phyloP scores from a whole-genome alignment of 257 asterid genomes.

The Nicotiana benthamiana region DNA sequence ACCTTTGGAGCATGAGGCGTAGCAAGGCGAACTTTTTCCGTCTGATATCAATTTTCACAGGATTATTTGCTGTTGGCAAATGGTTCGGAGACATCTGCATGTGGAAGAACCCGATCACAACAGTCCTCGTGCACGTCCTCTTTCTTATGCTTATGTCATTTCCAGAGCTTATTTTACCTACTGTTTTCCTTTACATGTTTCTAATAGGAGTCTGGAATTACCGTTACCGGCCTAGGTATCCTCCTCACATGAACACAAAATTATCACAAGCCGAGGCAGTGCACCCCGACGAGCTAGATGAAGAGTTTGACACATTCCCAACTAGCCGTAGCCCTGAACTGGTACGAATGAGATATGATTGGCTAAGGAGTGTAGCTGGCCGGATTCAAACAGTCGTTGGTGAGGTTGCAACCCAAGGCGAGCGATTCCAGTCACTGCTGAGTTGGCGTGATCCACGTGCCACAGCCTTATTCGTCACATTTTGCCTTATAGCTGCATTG shows the following conservation, averaged over 20 bases:
- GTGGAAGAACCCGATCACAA: slow-evolving; percentile 86
- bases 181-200: slow-evolving; percentile 79
- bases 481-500: slow-evolving; percentile 63
- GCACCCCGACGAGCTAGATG: slow-evolving; percentile 80
- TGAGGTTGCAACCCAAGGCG: slow-evolving; percentile 80
- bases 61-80: slow-evolving; percentile 60
- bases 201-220: slow-evolving; percentile 85
- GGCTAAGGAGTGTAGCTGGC: slow-evolving; percentile 80
- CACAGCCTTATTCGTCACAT: slow-evolving; percentile 65
- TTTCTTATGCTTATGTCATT: slow-evolving; percentile 75
- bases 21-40: slow-evolving; percentile 93
- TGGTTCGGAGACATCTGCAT: slow-evolving; percentile 71
- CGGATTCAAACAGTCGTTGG: slow-evolving; percentile 86
- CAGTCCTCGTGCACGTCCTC: slow-evolving; percentile 67
- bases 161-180: slow-evolving; percentile 77
- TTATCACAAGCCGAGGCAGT: slow-evolving; percentile 77
- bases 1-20: slow-evolving; percentile 90
- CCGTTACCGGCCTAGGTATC: slow-evolving; percentile 71
- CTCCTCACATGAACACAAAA: slow-evolving; percentile 92
- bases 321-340: slow-evolving; percentile 65
- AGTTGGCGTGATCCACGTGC: slow-evolving; percentile 97
- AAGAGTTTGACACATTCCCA: slow-evolving; percentile 76
- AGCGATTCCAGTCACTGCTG: slow-evolving; percentile 54
- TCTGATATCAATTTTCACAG: slow-evolving; percentile 67
- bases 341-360: slow-evolving; percentile 76